These are phyloP conservation scores for Ophiostoma piceae DNA, from an alignment of 2,329 filamentous ascomycete species.

Conservation along the genomic window DNA sequence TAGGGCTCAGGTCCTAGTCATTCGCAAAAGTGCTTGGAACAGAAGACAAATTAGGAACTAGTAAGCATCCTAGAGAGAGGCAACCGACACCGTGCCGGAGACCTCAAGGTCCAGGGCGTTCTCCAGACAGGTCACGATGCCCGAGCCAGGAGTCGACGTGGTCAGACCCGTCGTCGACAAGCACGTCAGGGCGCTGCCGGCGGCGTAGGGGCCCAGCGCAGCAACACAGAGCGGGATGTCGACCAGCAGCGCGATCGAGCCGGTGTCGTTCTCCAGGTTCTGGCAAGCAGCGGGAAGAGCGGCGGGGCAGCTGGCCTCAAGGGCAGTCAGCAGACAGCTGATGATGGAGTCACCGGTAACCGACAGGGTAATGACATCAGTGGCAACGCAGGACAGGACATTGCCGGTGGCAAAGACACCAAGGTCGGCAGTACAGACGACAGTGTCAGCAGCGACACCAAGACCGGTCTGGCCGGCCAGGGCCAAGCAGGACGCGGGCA, in stretches of 20 bases:
- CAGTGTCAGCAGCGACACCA: slow-evolving; percentile 29
- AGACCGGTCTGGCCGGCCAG: slow-evolving; percentile 17
- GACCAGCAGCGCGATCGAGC: background rate
- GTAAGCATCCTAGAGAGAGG: background rate
- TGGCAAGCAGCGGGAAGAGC: slow-evolving; percentile 25
- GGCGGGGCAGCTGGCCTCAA: slow-evolving; percentile 22
- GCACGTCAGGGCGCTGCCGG: slow-evolving; percentile 19
- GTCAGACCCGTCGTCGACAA: slow-evolving; percentile 19
- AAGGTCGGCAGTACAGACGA: slow-evolving; percentile 31
- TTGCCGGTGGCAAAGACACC: slow-evolving; percentile 31
- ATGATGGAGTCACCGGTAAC: slow-evolving; percentile 21
- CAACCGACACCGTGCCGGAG: background rate
- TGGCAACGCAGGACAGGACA: slow-evolving; percentile 14
- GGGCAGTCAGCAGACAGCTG: slow-evolving; percentile 19
- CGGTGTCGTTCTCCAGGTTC: slow-evolving; percentile 4
- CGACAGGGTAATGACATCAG: slow-evolving; percentile 1
- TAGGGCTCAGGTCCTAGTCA: background rate
- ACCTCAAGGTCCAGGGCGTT: slow-evolving; percentile 17
- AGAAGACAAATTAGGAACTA: background rate
- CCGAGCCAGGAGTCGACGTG: slow-evolving; percentile 13
- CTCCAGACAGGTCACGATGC: slow-evolving; percentile 24
- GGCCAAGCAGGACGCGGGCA: slow-evolving; percentile 17
- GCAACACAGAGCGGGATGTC: slow-evolving; percentile 23
- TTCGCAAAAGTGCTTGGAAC: background rate
- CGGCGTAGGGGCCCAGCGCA: slow-evolving; percentile 24